phyloP scores from a whole-genome alignment of 2,329 filamentous ascomycete species.

The Massarina eburnea region DNA sequence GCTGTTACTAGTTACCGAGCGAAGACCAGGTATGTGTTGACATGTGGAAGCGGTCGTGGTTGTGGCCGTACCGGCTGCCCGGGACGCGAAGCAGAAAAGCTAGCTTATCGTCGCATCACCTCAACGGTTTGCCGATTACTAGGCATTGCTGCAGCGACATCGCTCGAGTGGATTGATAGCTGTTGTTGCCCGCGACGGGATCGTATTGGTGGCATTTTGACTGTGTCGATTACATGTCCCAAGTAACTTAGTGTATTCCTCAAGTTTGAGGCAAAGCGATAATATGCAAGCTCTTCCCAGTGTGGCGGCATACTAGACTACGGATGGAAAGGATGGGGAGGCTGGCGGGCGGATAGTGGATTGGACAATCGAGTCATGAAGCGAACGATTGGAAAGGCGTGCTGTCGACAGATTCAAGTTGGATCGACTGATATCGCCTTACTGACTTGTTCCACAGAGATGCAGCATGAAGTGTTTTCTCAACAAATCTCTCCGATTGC shows the following conservation, averaged over 20 bases:
- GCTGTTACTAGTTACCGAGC: slow-evolving; percentile 8
- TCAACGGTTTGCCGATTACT: neutral
- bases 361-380: neutral
- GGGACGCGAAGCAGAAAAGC: slow-evolving; percentile 25
- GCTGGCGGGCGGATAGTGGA: neutral
- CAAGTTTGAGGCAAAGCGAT: slow-evolving; percentile 1
- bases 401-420: neutral
- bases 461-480: neutral
- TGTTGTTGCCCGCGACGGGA: neutral
- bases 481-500: slow-evolving; percentile 21
- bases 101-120: slow-evolving; percentile 34
- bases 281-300: neutral
- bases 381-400: neutral
- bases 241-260: neutral
- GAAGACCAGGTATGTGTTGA: slow-evolving; percentile 7
- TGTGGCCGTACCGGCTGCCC: slow-evolving; percentile 24
- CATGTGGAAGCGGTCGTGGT: slow-evolving; percentile 6
- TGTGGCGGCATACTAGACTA: too few relatives aligned
- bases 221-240: neutral
- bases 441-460: slow-evolving; percentile 9
- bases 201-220: neutral
- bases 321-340: neutral
- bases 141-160: neutral
- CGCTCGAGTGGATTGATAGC: neutral
- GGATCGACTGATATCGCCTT: slow-evolving; percentile 4